Evolutionary conservation across 768 basidiomycete species (phyloP), one percentile per base, ranked within the genome.

Genomic region (Tylopilus vinaceipallidus): DNA sequence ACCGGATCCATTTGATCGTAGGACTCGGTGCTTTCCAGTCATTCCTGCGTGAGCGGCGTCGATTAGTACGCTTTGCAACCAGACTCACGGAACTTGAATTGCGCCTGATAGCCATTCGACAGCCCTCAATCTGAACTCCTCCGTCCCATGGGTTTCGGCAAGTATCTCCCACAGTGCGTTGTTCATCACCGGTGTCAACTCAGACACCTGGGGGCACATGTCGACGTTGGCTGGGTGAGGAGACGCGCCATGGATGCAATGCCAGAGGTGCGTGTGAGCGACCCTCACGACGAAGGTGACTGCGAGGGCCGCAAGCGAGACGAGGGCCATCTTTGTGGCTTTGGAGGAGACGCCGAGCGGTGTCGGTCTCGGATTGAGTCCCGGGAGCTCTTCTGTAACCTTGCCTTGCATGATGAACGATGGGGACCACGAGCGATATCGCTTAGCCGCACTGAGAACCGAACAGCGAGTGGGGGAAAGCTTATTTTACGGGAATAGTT

Each of bases 1-100:
- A 79, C 67, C 0, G 71, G 71, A 0, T 59, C 69, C 75, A 78
- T 78, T 44, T 68, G 58, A 51, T 82, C 80, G 59, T 68, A 79
- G 2, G 74, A 74, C 54, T 78, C 77, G 13, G 80, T 82, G 22
- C 80, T 81, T 40, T 45, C 17, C 43, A 39, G 46, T 34, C 6
- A 23, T 37, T 33, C 39, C 30, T 50, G 32, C 33, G 40, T 58
- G 30, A 57, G 49, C 38, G 4, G 34, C 48, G 24, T 20, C n/a
- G 22, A 9, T 27, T 44, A 26, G 26, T 17, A 36, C 20, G 32
- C 23, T 16, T n/a, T n/a, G 24, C 35, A 17, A 8, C 14, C n/a
- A 34, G n/a, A 67, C 70, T 64, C 50, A 75, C 72, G 55, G 82
- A 24, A 75, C 56, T 42, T 62, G 63, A 17, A 78, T 65, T 8